Evolutionary conservation across 257 asterid genomes (phyloP), one percentile per base, ranked within the genome.

Genomic region (Petunia axillaris): DNA sequence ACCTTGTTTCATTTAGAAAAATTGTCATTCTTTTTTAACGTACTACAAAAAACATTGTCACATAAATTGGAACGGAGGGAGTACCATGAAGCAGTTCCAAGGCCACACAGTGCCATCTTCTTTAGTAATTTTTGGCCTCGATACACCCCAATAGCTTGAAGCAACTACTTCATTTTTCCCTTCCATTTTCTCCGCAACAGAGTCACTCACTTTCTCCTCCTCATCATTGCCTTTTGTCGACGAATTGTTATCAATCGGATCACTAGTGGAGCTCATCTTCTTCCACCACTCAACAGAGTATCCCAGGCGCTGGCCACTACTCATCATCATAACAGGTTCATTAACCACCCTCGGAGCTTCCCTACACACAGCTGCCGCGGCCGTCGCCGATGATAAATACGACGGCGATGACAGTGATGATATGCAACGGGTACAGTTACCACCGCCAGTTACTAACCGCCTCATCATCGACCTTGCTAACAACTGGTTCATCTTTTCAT

Each of bases 31-130:
- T 25, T 25, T 25, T 25, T n/a, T n/a, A n/a, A n/a, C n/a, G n/a
- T n/a, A n/a, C n/a, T n/a, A n/a, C n/a, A n/a, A n/a, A n/a, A n/a
- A n/a, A n/a, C n/a, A n/a, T n/a, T n/a, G n/a, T n/a, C 25, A 25
- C 25, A 25, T 25, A 25, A 25, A 25, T 25, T 25, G 25, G 25
- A 25, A 25, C 25, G 25, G 25, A 25, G 25, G 25, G 25, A 25
- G 25, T 93, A 94, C 98, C 98, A 90, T 94, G 88, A 94, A 94
- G 79, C 97, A 91, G 87, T 95, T 91, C 98, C 98, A 95, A 43
- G 97, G 97, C 98, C 98, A 91, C 64, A 89, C 93, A 4, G 97
- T 84, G 50, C 98, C 98, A 74, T 95, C 98, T 75, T 91, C 97
- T 87, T 85, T 89, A 7, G 77, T 79, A 40, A 93, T 65, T 79